These are phyloP conservation scores for Trichoderma aggressivum DNA, from an alignment of 2,329 filamentous ascomycete species.

Conservation along the genomic window DNA sequence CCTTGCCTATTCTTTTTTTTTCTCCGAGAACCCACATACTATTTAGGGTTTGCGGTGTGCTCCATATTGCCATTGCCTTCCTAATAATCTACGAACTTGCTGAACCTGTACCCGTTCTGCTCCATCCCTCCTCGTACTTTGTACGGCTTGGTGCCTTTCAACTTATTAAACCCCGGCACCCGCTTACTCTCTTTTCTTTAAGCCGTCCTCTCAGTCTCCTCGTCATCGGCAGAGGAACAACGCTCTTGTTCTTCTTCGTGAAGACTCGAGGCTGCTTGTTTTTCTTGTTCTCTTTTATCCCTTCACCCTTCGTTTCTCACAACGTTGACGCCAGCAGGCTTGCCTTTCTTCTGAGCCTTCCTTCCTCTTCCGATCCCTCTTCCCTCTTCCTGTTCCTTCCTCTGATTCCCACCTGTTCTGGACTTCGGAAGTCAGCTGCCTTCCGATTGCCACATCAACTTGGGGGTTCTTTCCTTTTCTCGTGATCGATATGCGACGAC, in stretches of 20 bases:
- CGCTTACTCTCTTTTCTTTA: neutral
- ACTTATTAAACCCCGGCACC: neutral
- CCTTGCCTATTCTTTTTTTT: neutral
- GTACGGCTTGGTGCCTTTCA: neutral
- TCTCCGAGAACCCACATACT: neutral
- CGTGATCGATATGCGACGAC: slow-evolving; percentile 12
- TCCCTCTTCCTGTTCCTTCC: neutral
- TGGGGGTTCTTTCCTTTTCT: neutral
- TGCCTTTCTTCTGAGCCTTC: neutral
- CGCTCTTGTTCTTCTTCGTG: neutral
- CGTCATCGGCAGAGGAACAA: neutral
- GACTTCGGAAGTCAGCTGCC: neutral
- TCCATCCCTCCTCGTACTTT: neutral
- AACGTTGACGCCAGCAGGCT: neutral
- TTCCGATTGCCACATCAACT: neutral
- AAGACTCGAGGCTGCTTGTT: neutral
- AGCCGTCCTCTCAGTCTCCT: neutral
- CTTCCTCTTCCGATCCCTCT: neutral
- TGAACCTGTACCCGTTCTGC: neutral
- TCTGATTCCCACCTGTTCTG: neutral
- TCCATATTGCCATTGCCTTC: neutral
- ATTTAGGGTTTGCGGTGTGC: neutral
- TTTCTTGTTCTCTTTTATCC: neutral
- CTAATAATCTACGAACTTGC: neutral
- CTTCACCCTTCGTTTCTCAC: neutral